Evolutionary conservation across 129 eudicot genomes (phyloP).

Genomic region (Arctium minus): DNA sequence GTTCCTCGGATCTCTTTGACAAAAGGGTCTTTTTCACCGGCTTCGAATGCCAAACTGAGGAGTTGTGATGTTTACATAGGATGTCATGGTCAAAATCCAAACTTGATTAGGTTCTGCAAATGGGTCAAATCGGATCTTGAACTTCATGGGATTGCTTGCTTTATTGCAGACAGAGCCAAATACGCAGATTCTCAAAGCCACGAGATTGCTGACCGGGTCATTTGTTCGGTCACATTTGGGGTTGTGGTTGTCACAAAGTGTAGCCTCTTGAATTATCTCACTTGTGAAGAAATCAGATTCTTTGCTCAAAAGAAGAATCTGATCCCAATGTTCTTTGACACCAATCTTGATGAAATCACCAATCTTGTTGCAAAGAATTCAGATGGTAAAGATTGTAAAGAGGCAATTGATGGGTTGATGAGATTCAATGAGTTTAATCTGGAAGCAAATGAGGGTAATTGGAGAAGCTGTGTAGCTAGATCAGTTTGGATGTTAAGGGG

Average conservation of each 20-base stretch:
- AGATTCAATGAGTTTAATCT: constrained; percentile 56
- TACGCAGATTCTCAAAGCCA: constrained; percentile 84
- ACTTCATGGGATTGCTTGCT: constrained; percentile 90
- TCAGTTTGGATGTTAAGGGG: constrained; percentile 56
- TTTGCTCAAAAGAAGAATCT: constrained; percentile 91
- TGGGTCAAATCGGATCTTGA: constrained; percentile 95
- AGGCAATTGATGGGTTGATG: constrained; percentile 68
- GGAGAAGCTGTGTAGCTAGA: constrained; percentile 68
- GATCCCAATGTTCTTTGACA: constrained; percentile 79
- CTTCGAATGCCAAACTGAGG: constrained; percentile 69
- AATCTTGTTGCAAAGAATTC: constrained; percentile 32
- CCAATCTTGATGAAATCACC: constrained; percentile 37
- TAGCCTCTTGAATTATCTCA: constrained; percentile 55
- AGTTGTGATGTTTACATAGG: constrained; percentile 95
- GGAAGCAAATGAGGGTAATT: constrained; percentile 69
- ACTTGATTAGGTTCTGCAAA: constrained; percentile 63
- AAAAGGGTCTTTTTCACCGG: constrained; percentile 67
- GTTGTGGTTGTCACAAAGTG: constrained; percentile 58
- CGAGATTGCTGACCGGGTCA: constrained; percentile 82
- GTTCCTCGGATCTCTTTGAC: constrained; percentile 82
- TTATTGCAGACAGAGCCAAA: constrained; percentile 76
- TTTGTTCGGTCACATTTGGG: constrained; percentile 78
- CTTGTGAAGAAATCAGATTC: constrained; percentile 76
- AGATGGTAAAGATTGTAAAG: constrained; percentile 68
- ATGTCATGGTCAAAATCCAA: constrained; percentile 76